Base-by-base conservation (phyloP, 306 rosid genomes). In the Coriaria nepalensis region DNA sequence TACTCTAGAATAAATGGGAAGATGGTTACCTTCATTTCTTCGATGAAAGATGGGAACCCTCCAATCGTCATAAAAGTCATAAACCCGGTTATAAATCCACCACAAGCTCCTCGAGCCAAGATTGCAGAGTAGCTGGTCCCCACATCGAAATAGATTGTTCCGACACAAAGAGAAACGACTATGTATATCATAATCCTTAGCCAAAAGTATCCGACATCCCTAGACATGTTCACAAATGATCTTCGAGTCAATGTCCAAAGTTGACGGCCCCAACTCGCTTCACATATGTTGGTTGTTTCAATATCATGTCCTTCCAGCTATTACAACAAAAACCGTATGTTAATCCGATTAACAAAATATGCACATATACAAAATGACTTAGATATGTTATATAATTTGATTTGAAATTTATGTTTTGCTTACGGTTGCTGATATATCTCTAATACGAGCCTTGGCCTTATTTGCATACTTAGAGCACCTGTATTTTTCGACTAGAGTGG, bases 21-120 rank as follows among this genome's bases (percentile, higher is more conserved):
- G 29, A 20, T 20, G 43, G 20, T 37, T 57, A 88, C 97, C 95
- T 85, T 90, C 92, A 82, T 90, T 78, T 90, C 98, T 64, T 90
- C 98, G 38, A 79, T 54, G 32, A 85, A 90, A 5, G 95, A 90
- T 36, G 98, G 98, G 71, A 90, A 90, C 47, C 98, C 98, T 47
- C 98, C 98, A 36, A 90, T 90, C 7, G 98, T 81, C 98, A 90
- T 90, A 63, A 90, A 90, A 58, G 98, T 90, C 98, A 90, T 90
- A 15, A 90, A 90, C 50, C 98, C 98, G 10, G 94, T 79, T 40
- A 90, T 72, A 47, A 90, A 90, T n/a, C 75, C 98, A 47, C 92
- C 95, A 37, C 98, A 90, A 13, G 98, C 94, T 48, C 85, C 88
- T 6, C 98, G 71, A 4, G 98, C 98, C n/a, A 85, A 65, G 74